These are phyloP conservation scores for Ceriops tagal DNA, from an alignment of 345 rosid genomes.

Conservation along the genomic window DNA sequence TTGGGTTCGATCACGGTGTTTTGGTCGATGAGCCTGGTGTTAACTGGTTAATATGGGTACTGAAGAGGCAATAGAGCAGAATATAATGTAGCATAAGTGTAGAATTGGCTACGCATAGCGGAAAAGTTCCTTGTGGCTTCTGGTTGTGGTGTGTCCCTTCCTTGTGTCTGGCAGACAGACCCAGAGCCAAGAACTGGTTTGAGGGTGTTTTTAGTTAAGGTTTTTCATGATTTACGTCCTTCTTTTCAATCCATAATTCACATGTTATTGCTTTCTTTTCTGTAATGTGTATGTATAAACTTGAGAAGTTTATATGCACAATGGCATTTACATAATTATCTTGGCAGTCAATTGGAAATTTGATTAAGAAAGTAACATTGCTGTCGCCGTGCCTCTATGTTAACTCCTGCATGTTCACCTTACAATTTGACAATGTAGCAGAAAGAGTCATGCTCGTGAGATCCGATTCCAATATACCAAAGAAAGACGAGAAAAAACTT, in stretches of 20 bases:
- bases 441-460: too few species aligned
- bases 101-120: conserved; percentile 12
- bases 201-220: not conserved
- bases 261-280: not conserved
- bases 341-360: not conserved
- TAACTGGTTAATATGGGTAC: not conserved
- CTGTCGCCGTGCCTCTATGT: not conserved
- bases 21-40: conserved; percentile 21
- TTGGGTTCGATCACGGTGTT: conserved; percentile 20
- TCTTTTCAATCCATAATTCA: not conserved
- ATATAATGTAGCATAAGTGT: conserved; percentile 9
- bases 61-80: not conserved
- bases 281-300: conserved; percentile 28
- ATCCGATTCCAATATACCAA: too few species aligned
- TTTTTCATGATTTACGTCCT: too few species aligned
- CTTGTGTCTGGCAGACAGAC: conserved; percentile 12
- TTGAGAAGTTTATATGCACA: conserved; percentile 29
- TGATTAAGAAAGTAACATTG: not conserved
- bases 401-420: too few species aligned
- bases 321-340: conserved; percentile 1
- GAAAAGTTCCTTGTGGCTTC: not conserved
- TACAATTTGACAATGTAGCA: too few species aligned
- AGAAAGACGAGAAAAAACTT: too few species aligned
- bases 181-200: conserved; percentile 9
- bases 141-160: conserved; percentile 6